These are phyloP conservation scores for Suhomyces vadensis DNA, from an alignment of 805 yeast genomes.

Conservation along the genomic window DNA sequence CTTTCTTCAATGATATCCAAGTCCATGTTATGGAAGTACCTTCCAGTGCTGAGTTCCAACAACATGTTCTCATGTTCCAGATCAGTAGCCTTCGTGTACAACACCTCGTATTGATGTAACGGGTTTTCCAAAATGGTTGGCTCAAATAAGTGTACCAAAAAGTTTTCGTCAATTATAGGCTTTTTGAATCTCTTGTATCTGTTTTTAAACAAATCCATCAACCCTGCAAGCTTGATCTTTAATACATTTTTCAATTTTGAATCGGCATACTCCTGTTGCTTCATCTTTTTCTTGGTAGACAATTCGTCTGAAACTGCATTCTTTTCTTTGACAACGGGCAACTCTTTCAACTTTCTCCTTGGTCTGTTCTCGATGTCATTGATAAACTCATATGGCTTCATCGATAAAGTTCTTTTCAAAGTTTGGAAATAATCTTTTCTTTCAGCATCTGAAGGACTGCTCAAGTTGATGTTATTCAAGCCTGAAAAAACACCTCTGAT, in stretches of 20 bases:
- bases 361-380: constrained; percentile 63
- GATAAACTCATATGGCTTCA: constrained; percentile 71
- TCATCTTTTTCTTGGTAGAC: constrained; percentile 45
- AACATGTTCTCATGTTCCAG: constrained; percentile 65
- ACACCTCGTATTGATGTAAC: constrained; percentile 34
- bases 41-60: constrained; percentile 74
- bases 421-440: constrained; percentile 57
- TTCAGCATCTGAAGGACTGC: constrained; percentile 46
- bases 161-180: constrained; percentile 81
- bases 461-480: constrained; percentile 48
- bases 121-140: constrained; percentile 46
- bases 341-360: constrained; percentile 44
- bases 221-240: constrained; percentile 79
- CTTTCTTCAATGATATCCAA: constrained; percentile 92
- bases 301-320: constrained; percentile 20
- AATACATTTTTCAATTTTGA: constrained; percentile 80
- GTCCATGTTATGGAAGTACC: constrained; percentile 81
- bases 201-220: constrained; percentile 86
- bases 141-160: constrained; percentile 76
- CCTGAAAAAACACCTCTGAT: constrained; percentile 58
- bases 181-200: constrained; percentile 89
- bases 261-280: constrained; percentile 61
- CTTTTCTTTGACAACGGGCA: constrained; percentile 33
- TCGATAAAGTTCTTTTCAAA: constrained; percentile 53
- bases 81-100: constrained; percentile 48